phyloP scores from a whole-genome alignment of 768 basidiomycete species.

The Rossbeevera mucosa region DNA sequence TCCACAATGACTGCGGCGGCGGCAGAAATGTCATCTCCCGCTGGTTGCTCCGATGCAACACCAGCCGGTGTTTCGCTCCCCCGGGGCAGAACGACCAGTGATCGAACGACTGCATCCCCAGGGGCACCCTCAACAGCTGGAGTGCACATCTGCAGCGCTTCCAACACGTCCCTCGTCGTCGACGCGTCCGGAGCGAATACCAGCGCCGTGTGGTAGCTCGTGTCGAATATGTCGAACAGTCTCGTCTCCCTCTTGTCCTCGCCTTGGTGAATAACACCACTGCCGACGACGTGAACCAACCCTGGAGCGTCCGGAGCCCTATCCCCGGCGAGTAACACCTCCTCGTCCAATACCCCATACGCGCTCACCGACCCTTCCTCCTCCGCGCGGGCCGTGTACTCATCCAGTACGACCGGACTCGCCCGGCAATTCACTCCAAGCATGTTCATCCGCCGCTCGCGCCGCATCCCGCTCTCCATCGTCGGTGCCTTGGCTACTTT shows the following conservation, averaged over 20 bases:
- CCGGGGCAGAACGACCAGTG: not conserved
- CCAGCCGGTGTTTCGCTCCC: not conserved
- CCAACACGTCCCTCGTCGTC: not conserved
- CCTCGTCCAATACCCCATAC: slow-evolving; percentile 21
- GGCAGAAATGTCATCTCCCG: not conserved
- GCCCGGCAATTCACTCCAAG: slow-evolving; percentile 35
- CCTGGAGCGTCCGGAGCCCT: slow-evolving; percentile 41
- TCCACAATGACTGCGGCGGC: not conserved
- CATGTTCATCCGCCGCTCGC: slow-evolving; percentile 12
- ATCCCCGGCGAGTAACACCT: slow-evolving; percentile 37
- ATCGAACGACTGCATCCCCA: not conserved
- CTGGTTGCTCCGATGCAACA: not conserved
- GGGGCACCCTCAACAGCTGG: not conserved
- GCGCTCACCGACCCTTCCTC: slow-evolving; percentile 6
- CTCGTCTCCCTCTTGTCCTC: slow-evolving; percentile 1
- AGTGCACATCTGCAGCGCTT: not conserved
- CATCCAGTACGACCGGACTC: slow-evolving; percentile 36
- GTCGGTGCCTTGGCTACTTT: not conserved
- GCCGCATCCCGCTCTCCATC: not conserved
- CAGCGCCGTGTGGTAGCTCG: not conserved
- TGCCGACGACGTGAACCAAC: slow-evolving; percentile 16
- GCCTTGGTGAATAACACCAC: not conserved
- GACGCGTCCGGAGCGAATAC: not conserved
- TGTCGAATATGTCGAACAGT: slow-evolving; percentile 23
- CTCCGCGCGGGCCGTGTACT: slow-evolving; percentile 18